phyloP scores from a whole-genome alignment of 495 filamentous ascomycete genomes.

The Xylaria castorea region DNA sequence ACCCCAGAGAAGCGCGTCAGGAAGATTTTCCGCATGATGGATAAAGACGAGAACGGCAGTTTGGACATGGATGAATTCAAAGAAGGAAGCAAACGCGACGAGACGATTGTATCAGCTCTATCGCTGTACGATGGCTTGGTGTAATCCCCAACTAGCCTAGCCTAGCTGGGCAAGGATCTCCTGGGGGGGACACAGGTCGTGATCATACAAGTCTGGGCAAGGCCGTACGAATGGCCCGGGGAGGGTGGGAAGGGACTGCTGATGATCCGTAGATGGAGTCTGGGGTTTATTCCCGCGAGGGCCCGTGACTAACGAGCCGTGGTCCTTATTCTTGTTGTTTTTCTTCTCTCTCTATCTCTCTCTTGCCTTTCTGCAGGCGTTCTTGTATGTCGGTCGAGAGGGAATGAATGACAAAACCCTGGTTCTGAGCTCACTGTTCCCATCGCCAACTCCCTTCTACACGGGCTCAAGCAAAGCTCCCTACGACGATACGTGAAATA shows the following conservation, averaged over 20 bases:
- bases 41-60: conserved; percentile 97
- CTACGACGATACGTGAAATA: neutral
- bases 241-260: conserved; percentile 14
- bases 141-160: conserved; percentile 44
- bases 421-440: neutral
- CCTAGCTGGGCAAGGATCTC: conserved; percentile 14
- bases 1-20: conserved; percentile 97
- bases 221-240: conserved; percentile 15
- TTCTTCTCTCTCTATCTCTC: conserved; percentile 8
- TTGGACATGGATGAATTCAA: conserved; percentile 97
- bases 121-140: conserved; percentile 96
- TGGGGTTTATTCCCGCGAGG: conserved; percentile 4
- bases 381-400: conserved; percentile 28
- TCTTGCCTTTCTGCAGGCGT: conserved; percentile 19
- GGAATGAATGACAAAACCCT: conserved; percentile 17
- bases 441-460: neutral
- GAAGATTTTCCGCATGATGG: conserved; percentile 99
- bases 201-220: neutral
- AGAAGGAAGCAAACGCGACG: conserved; percentile 96
- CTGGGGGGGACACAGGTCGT: neutral
- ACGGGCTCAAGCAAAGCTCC: neutral
- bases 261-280: conserved; percentile 7
- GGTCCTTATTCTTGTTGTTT: conserved; percentile 17
- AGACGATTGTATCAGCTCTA: conserved; percentile 97
- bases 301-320: conserved; percentile 6